Conservation (phyloP, 306 rosid species). For the Rosa persica region DNA sequence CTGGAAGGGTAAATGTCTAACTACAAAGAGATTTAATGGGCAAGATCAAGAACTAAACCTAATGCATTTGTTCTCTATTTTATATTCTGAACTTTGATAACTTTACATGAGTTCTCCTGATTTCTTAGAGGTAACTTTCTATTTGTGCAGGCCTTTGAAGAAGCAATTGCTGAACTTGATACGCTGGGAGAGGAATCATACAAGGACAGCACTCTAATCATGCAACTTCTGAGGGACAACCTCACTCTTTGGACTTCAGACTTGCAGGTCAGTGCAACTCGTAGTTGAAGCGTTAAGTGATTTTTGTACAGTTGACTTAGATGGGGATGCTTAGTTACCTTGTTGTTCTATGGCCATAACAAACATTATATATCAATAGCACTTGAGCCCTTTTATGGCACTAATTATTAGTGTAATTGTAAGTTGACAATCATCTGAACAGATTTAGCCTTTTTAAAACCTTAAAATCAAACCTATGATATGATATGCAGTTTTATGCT, state of each 20-base stretch:
- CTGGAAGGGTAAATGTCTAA: neutral
- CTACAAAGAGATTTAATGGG: neutral
- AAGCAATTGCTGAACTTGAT: conserved; percentile 46
- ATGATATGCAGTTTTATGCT: neutral
- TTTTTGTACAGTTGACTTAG: neutral
- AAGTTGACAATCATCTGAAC: neutral
- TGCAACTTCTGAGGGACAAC: conserved; percentile 47
- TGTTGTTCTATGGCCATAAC: neutral
- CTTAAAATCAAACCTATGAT: neutral
- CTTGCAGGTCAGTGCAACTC: conserved; percentile 36
- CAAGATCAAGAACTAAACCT: neutral
- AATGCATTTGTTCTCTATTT: neutral
- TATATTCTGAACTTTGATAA: neutral
- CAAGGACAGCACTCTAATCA: conserved; percentile 48
- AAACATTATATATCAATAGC: neutral
- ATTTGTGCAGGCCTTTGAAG: conserved; percentile 36
- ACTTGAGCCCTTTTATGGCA: neutral
- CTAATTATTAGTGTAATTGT: neutral
- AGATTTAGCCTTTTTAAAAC: neutral
- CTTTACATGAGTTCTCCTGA: neutral
- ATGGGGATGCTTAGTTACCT: neutral
- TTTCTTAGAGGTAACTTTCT: neutral
- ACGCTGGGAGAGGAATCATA: conserved; percentile 47
- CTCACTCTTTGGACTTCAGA: conserved; percentile 54
- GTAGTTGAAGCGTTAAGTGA: neutral